A percentile compares a stretch with the other conserved stretches of the same genome.
phyloP scores from a whole-genome alignment of 495 filamentous ascomycete genomes.

The Neurospora sp. region DNA sequence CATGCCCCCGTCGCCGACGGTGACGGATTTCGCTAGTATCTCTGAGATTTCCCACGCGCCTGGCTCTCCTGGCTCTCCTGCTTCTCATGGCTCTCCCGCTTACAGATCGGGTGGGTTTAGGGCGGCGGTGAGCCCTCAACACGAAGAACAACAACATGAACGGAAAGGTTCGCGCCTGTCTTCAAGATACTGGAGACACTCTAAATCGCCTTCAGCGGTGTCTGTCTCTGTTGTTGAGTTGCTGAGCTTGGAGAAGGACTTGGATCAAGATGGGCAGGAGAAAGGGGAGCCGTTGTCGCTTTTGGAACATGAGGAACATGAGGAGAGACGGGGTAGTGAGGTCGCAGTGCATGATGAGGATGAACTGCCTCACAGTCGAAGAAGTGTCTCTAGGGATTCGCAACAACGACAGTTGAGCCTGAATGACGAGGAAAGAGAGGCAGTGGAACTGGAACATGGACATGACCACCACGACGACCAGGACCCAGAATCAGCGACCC shows the following conservation, averaged over 20 bases:
- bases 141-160: background rate
- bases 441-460: background rate
- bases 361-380: background rate
- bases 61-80: background rate
- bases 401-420: background rate
- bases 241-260: background rate
- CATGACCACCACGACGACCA: background rate
- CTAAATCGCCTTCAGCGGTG: background rate
- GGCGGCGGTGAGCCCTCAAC: background rate
- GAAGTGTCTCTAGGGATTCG: background rate
- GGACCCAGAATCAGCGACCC: background rate
- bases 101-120: background rate
- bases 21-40: background rate
- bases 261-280: background rate
- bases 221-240: background rate
- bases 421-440: background rate
- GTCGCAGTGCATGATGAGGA: background rate
- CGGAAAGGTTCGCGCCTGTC: background rate
- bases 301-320: background rate
- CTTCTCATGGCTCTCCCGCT: background rate
- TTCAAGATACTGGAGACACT: background rate
- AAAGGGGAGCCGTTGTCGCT: background rate
- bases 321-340: background rate
- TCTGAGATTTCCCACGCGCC: background rate
- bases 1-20: background rate